phyloP scores from a whole-genome alignment of 2,329 filamentous ascomycete genomes.

The Grosmannia serpens region DNA sequence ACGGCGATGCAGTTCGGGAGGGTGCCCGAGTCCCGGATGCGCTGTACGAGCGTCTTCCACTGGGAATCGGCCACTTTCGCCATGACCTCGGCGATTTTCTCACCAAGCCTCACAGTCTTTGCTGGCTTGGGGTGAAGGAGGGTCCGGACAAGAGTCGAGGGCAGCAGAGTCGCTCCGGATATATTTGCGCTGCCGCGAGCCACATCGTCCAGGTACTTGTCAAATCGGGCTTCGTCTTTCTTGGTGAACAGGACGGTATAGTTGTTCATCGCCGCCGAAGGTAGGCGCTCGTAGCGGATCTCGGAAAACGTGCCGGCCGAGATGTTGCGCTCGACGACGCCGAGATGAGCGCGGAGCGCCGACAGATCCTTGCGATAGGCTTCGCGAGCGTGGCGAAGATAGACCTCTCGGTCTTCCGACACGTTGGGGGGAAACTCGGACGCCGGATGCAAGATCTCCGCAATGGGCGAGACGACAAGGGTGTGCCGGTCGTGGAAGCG shows the following conservation, averaged over 20 bases:
- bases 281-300: constrained; percentile 46
- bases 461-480: constrained; percentile 43
- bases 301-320: constrained; percentile 30
- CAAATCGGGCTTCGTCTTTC: constrained; percentile 40
- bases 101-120: constrained; percentile 10
- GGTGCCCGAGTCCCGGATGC: constrained; percentile 42
- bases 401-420: constrained; percentile 29
- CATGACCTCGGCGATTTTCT: constrained; percentile 20
- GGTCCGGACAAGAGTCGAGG: constrained; percentile 37
- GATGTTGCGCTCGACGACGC: constrained; percentile 41
- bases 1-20: constrained; percentile 43
- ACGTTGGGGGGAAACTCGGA: constrained; percentile 14
- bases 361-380: constrained; percentile 39
- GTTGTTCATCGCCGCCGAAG: constrained; percentile 44
- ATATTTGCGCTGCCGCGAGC: constrained; percentile 35
- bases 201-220: constrained; percentile 36
- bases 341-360: constrained; percentile 39
- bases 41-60: constrained; percentile 46
- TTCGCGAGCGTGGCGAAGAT: constrained; percentile 42
- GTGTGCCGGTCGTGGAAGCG: constrained; percentile 48
- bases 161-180: constrained; percentile 43
- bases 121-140: no score
- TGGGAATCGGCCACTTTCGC: constrained; percentile 33
- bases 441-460: constrained; percentile 38
- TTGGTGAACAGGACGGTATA: constrained; percentile 36